These are phyloP conservation scores for Maudiozyma humilis DNA, from an alignment of 1,139 yeast species.

Conservation along the genomic window DNA sequence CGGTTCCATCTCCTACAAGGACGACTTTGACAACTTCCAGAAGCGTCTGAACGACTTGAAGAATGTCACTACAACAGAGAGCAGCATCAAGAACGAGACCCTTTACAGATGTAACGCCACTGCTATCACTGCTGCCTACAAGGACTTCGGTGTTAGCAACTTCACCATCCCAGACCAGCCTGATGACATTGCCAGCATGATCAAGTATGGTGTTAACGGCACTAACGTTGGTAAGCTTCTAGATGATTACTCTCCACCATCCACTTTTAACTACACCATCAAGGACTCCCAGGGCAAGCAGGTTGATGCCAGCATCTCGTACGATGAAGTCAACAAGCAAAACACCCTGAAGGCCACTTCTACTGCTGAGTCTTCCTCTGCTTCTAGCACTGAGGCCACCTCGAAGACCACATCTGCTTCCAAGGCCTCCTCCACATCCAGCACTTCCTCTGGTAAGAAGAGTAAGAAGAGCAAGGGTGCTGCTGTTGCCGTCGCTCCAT, in stretches of 20 bases:
- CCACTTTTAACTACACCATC: slow-evolving; percentile 37
- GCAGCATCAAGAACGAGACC: slow-evolving; percentile 31
- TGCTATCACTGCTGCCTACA: slow-evolving; percentile 34
- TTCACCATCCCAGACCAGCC: slow-evolving; percentile 41
- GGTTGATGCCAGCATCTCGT: slow-evolving; percentile 49
- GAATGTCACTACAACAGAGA: slow-evolving; percentile 37
- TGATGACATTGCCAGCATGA: slow-evolving; percentile 35
- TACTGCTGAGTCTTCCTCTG: slow-evolving; percentile 10
- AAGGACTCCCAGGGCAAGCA: slow-evolving; percentile 45
- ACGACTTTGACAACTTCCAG: slow-evolving; percentile 52
- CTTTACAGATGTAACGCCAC: slow-evolving; percentile 50
- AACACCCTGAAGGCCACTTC: slow-evolving; percentile 35
- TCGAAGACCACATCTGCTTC: slow-evolving; percentile 8
- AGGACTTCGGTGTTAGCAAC: slow-evolving; percentile 36
- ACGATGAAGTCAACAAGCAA: slow-evolving; percentile 34
- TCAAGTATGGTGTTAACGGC: slow-evolving; percentile 46
- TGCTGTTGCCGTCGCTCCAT: slow-evolving; percentile 12
- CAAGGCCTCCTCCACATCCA: not conserved
- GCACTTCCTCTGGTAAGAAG: slow-evolving; percentile 6
- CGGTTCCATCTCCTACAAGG: slow-evolving; percentile 37
- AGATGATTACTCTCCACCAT: slow-evolving; percentile 33
- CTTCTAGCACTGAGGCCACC: slow-evolving; percentile 4
- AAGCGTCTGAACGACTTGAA: slow-evolving; percentile 38
- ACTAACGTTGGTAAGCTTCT: slow-evolving; percentile 44
- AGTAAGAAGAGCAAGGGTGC: slow-evolving; percentile 14